phyloP scores from a whole-genome alignment of 805 yeast species.

The Nakazawaea ishiwadae region DNA sequence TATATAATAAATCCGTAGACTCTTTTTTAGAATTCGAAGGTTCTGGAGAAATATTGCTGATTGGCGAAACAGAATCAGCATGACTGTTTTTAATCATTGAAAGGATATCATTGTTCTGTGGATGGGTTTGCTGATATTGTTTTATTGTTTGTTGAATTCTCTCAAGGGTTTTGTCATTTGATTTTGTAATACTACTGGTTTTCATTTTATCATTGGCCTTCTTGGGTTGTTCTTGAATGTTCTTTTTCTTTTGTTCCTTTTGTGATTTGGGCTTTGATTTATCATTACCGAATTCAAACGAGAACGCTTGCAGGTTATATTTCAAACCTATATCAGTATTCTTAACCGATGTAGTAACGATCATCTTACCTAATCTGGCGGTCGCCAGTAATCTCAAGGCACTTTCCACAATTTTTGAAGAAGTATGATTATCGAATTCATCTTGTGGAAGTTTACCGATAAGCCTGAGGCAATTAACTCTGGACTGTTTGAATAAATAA shows the following conservation, averaged over 20 bases:
- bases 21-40: too few species aligned
- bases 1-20: too few species aligned
- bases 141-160: constrained; percentile 6
- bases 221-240: too few species aligned
- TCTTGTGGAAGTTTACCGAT: constrained; percentile 26
- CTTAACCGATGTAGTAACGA: constrained; percentile 16
- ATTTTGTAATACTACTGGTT: neutral
- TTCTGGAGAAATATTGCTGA: too few species aligned
- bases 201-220: too few species aligned
- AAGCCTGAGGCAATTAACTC: constrained; percentile 24
- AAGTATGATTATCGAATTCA: constrained; percentile 16
- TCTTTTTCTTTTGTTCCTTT: too few species aligned
- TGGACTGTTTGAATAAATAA: constrained; percentile 32
- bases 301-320: constrained; percentile 17
- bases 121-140: constrained; percentile 4
- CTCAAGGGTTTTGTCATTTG: neutral
- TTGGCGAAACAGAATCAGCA: neutral
- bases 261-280: constrained; percentile 21
- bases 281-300: constrained; percentile 17
- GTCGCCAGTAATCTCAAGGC: constrained; percentile 28
- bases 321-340: constrained; percentile 21
- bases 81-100: constrained; percentile 4
- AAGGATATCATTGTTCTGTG: constrained; percentile 1
- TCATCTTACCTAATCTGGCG: constrained; percentile 25
- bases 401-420: constrained; percentile 28